These are phyloP conservation scores for Monosporascus sp. DNA, from an alignment of 2,329 filamentous ascomycete species.

Conservation along the genomic window DNA sequence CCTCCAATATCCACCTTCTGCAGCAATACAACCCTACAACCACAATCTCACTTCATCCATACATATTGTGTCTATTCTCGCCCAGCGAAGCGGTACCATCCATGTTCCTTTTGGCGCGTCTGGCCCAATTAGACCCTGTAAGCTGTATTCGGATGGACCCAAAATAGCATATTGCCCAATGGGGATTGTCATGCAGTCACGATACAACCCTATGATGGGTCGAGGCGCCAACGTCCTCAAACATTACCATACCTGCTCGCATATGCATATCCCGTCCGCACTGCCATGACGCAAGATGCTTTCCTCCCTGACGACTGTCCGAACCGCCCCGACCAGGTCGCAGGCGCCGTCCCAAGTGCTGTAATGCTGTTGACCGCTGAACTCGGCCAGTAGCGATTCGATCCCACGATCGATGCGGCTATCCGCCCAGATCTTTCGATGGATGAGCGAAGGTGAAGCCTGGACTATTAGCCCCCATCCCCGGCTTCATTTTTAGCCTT, in stretches of 20 bases:
- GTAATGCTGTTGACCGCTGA: background rate
- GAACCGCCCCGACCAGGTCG: background rate
- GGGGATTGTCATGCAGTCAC: background rate
- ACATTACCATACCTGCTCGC: background rate
- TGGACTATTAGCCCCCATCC: background rate
- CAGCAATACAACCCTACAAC: background rate
- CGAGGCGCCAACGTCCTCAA: background rate
- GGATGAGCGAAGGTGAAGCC: background rate
- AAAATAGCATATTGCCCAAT: background rate
- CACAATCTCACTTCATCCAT: background rate
- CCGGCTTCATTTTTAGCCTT: background rate
- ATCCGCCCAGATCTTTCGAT: background rate
- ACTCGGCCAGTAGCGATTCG: background rate
- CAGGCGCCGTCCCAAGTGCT: background rate
- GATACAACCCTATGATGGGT: background rate
- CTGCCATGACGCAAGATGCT: background rate
- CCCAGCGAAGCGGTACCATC: background rate
- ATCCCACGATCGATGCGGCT: background rate
- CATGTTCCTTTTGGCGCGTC: background rate
- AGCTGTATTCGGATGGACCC: background rate
- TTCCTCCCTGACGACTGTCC: background rate
- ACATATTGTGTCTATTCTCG: constrained; percentile 2
- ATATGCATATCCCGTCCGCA: background rate
- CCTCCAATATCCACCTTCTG: constrained; percentile 4
- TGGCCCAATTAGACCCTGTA: background rate